Conservation (phyloP, 108 stramenopile genomes). For the Skeletonema potamos region DNA sequence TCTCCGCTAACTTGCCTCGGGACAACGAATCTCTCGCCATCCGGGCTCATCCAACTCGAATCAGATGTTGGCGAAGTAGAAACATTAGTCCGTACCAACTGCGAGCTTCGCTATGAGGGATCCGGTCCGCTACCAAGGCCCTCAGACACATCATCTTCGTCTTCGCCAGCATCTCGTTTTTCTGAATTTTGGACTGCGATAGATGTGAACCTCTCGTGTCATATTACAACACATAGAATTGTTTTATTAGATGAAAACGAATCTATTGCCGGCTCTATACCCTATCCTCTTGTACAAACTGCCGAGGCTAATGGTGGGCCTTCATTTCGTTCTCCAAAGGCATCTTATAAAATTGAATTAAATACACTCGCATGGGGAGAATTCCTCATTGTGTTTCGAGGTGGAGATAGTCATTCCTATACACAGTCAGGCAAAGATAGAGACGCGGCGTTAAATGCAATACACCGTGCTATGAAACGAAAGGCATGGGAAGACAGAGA, state of each 20-base stretch:
- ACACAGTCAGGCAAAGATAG: conserved; percentile 50
- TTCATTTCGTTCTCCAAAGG: conserved; percentile 38
- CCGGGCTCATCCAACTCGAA: conserved; percentile 73
- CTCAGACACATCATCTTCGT: neutral
- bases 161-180: conserved; percentile 14
- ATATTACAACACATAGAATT: conserved; percentile 37
- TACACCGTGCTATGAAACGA: conserved; percentile 60
- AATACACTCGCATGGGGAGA: conserved; percentile 64
- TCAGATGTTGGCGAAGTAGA: conserved; percentile 64
- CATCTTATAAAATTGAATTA: conserved; percentile 51
- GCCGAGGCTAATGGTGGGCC: conserved; percentile 48
- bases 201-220: conserved; percentile 50
- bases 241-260: conserved; percentile 36
- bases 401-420: conserved; percentile 28
- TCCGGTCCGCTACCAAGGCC: conserved; percentile 15
- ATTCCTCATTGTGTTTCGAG: conserved; percentile 56
- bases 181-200: conserved; percentile 58
- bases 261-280: conserved; percentile 35
- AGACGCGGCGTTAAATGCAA: conserved; percentile 52
- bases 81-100: conserved; percentile 47
- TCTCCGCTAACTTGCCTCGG: conserved; percentile 76
- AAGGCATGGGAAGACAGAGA: conserved; percentile 63
- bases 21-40: conserved; percentile 59
- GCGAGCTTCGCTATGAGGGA: conserved; percentile 68
- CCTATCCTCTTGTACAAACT: conserved; percentile 53